Evolutionary conservation across 2,329 filamentous ascomycete genomes (phyloP).

Genomic region (Arachnomyces sp.): DNA sequence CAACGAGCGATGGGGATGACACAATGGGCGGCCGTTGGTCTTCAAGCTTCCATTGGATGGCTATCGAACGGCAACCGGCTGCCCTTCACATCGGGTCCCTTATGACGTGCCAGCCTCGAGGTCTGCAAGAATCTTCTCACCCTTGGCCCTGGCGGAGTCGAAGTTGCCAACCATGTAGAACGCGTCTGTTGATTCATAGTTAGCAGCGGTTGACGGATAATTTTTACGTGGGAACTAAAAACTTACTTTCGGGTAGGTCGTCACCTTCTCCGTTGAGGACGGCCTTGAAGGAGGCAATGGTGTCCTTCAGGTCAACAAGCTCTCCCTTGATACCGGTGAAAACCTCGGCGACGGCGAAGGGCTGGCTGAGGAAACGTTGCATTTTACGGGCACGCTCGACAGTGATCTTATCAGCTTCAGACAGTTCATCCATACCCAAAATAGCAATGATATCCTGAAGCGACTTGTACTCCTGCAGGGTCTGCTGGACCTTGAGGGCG

Average conservation of each 20-base stretch:
- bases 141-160: slow-evolving; percentile 86
- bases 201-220: slow-evolving; percentile 4
- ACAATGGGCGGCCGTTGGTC: no score
- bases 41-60: no score
- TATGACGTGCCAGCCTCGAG: slow-evolving; percentile 48
- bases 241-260: slow-evolving; percentile 80
- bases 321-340: slow-evolving; percentile 81
- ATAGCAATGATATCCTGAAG: slow-evolving; percentile 99
- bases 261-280: slow-evolving; percentile 94
- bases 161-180: slow-evolving; percentile 99
- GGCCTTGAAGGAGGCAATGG: slow-evolving; percentile 93
- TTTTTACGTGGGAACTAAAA: not conserved
- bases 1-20: no score
- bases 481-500: slow-evolving; percentile 94
- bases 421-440: slow-evolving; percentile 99
- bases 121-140: slow-evolving; percentile 99
- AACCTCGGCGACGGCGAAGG: slow-evolving; percentile 80
- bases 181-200: slow-evolving; percentile 42
- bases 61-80: no score
- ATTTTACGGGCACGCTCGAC: slow-evolving; percentile 99
- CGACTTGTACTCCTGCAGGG: slow-evolving; percentile 99
- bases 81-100: no score
- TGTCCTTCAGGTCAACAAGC: slow-evolving; percentile 98
- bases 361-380: slow-evolving; percentile 99
- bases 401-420: slow-evolving; percentile 97